Conservation (phyloP, 257 asterid species). For the Rubia yunnanensis region DNA sequence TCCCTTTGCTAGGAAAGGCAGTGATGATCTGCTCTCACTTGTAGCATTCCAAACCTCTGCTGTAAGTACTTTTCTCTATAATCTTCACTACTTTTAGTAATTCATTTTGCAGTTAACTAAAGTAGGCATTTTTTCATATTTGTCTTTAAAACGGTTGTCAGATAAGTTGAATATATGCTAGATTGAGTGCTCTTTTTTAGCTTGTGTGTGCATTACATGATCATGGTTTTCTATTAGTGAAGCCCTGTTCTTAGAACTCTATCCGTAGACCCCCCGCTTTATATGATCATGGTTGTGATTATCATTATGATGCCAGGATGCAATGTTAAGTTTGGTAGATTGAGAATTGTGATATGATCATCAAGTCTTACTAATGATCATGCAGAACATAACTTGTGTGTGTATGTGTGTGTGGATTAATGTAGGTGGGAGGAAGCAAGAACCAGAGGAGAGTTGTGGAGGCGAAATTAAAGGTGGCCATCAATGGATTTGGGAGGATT, state of each 20-base stretch:
- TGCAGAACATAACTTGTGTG: not conserved
- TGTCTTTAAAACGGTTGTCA: not conserved
- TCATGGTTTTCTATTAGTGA: not conserved
- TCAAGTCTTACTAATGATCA: not conserved
- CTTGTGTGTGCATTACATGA: not conserved
- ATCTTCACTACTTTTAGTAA: not conserved
- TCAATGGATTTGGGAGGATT: slow-evolving; percentile 85
- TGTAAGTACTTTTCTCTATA: slow-evolving; percentile 33
- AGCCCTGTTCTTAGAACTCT: too few species aligned
- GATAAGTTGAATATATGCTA: not conserved
- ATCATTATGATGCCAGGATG: not conserved
- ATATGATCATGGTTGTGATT: not conserved
- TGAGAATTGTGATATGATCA: too few species aligned
- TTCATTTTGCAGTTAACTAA: not conserved
- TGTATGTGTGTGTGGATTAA: not conserved
- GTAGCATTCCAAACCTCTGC: slow-evolving; percentile 71
- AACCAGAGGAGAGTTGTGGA: slow-evolving; percentile 61
- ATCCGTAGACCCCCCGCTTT: not conserved
- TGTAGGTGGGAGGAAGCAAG: slow-evolving; percentile 63
- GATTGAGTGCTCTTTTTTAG: not conserved
- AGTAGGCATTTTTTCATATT: not conserved
- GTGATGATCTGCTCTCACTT: slow-evolving; percentile 58
- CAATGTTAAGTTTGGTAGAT: too few species aligned
- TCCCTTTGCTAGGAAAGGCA: slow-evolving; percentile 44
- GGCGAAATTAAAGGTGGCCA: slow-evolving; percentile 86